Conservation (phyloP, 2,329 filamentous ascomycete genomes). For the Epichloe sibirici region DNA sequence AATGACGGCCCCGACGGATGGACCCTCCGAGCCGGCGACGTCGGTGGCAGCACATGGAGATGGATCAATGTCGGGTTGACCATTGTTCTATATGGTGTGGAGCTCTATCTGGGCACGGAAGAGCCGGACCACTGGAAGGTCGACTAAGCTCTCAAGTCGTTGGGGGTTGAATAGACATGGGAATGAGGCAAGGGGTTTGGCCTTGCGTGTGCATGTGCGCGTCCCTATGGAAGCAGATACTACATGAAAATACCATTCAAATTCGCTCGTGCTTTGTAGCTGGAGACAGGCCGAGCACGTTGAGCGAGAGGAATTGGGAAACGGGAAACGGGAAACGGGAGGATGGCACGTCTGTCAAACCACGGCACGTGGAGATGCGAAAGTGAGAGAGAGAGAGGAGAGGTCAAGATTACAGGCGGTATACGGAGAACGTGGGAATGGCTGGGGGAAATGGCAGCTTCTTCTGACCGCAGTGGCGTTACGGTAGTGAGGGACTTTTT, state of each 20-base stretch:
- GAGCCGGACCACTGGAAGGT: slow-evolving; percentile 93
- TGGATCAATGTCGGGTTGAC: slow-evolving; percentile 89
- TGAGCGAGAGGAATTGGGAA: too few species aligned
- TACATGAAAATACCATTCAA: neutral
- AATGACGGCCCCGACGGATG: slow-evolving; percentile 62
- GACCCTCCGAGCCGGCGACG: slow-evolving; percentile 71
- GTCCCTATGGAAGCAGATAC: neutral
- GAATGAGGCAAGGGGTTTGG: too few species aligned
- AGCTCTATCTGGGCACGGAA: slow-evolving; percentile 75
- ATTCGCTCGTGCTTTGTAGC: neutral
- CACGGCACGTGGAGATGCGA: neutral
- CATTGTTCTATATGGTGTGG: slow-evolving; percentile 80
- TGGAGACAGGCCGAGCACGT: neutral
- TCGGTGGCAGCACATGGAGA: slow-evolving; percentile 74
- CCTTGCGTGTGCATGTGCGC: too few species aligned
- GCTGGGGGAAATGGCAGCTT: slow-evolving; percentile 9
- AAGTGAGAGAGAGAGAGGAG: neutral
- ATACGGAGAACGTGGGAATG: neutral
- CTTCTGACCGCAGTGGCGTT: slow-evolving; percentile 15
- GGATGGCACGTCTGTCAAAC: neutral
- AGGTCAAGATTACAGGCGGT: neutral
- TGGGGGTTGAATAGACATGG: neutral
- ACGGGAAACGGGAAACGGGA: neutral
- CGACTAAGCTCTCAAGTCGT: slow-evolving; percentile 45
- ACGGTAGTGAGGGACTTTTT: slow-evolving; percentile 15